Evolutionary conservation across 768 basidiomycete species (phyloP).

Genomic region (Pholiota molesta): DNA sequence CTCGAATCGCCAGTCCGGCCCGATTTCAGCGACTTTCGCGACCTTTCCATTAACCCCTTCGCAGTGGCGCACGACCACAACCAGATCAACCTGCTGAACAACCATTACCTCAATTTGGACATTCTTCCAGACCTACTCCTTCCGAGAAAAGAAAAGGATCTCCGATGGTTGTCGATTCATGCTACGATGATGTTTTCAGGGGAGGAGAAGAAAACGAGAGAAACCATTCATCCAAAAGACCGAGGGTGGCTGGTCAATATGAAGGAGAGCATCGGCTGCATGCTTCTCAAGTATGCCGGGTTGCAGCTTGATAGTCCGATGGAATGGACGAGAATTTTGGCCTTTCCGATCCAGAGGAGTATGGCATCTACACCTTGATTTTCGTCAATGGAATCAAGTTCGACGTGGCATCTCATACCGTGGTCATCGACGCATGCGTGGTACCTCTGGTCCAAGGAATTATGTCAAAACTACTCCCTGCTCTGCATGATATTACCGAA

Average conservation of each 20-base stretch:
- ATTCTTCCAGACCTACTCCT: conserved; percentile 15
- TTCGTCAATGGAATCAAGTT: conserved; percentile 49
- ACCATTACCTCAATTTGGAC: conserved; percentile 31
- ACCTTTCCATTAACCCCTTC: conserved; percentile 30
- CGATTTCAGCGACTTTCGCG: conserved; percentile 16
- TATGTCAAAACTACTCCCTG: conserved; percentile 20
- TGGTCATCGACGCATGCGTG: conserved; percentile 54
- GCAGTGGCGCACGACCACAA: conserved; percentile 20
- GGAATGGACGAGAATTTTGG: conserved; percentile 18
- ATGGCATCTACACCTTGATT: conserved; percentile 40
- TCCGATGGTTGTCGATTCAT: conserved; percentile 29
- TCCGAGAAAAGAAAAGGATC: conserved; percentile 7
- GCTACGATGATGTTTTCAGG: conserved; percentile 25
- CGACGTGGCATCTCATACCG: conserved; percentile 51
- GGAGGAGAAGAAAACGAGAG: conserved; percentile 15
- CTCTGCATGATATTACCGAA: conserved; percentile 13
- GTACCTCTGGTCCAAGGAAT: conserved; percentile 35
- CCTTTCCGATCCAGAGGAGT: conserved; percentile 21
- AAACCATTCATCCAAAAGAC: not conserved
- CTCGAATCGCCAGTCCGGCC: conserved; percentile 29
- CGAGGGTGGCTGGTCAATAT: conserved; percentile 22
- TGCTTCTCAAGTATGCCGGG: conserved; percentile 20
- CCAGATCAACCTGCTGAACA: conserved; percentile 27
- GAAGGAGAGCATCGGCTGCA: conserved; percentile 24
- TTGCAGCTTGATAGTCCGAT: not conserved